Evolutionary conservation across 176 grass and related monocot species (phyloP).

Genomic region (Metroxylon sagu): DNA sequence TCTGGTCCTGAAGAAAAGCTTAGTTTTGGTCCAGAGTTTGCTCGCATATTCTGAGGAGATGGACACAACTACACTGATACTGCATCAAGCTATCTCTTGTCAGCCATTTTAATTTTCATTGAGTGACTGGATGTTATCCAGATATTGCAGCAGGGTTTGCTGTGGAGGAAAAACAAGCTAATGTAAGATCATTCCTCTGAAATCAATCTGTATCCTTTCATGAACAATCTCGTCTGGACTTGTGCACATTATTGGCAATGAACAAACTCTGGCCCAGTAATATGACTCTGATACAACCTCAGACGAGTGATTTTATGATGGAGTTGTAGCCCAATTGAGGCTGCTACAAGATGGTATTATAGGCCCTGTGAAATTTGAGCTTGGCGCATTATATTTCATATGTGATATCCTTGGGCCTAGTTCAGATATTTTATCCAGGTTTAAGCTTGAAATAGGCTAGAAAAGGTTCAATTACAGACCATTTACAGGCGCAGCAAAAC

Average conservation of each 20-base stretch:
- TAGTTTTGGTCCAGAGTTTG: constrained; percentile 70
- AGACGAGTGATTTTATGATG: constrained; percentile 56
- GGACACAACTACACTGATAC: constrained; percentile 43
- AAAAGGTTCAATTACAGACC: too few relatives aligned
- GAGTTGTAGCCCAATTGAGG: too few relatives aligned
- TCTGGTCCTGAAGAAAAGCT: constrained; percentile 57
- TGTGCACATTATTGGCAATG: constrained; percentile 38
- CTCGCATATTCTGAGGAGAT: constrained; percentile 71
- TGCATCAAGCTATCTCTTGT: constrained; percentile 60
- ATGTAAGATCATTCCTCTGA: constrained; percentile 81
- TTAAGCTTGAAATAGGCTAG: too few relatives aligned
- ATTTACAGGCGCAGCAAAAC: too few relatives aligned
- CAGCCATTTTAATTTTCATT: constrained; percentile 64
- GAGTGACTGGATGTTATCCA: constrained; percentile 76
- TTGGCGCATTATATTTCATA: too few relatives aligned
- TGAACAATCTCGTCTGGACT: constrained; percentile 76
- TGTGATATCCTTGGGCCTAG: too few relatives aligned
- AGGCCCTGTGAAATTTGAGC: too few relatives aligned
- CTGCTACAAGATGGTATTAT: too few relatives aligned
- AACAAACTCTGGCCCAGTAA: constrained; percentile 21
- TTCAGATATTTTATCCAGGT: too few relatives aligned
- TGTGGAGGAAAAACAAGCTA: constrained; percentile 58
- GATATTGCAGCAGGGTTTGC: constrained; percentile 44
- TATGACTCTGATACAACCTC: too few relatives aligned
- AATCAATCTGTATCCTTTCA: constrained; percentile 57